Evolutionary conservation across 495 filamentous ascomycete genomes (phyloP).

Genomic region (Trichocladium antarcticum): DNA sequence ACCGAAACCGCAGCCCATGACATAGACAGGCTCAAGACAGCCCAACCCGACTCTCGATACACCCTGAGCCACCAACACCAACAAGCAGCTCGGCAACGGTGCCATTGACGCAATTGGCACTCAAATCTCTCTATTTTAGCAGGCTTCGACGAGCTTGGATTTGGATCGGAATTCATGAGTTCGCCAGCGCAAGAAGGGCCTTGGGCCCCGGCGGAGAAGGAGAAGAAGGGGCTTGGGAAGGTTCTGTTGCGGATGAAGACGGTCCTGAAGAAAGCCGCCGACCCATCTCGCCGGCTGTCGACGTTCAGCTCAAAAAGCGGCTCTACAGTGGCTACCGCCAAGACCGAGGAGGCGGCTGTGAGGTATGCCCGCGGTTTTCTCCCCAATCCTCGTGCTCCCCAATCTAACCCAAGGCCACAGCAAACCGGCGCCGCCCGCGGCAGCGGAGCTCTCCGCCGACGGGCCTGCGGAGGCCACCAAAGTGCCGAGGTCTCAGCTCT

Average conservation of each 20-base stretch:
- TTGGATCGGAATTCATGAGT: conserved; percentile 28
- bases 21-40: too few species aligned
- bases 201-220: conserved; percentile 35
- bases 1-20: too few species aligned
- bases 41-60: too few species aligned
- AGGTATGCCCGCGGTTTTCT: conserved; percentile 21
- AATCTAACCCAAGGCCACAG: conserved; percentile 25
- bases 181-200: conserved; percentile 30
- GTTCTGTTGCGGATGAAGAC: conserved; percentile 54
- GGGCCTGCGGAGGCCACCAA: conserved; percentile 18
- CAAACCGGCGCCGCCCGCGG: conserved; percentile 17
- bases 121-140: too few species aligned
- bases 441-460: conserved; percentile 15
- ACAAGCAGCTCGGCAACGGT: too few species aligned
- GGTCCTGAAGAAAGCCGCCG: conserved; percentile 46
- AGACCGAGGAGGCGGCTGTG: conserved; percentile 12
- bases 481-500: conserved; percentile 39
- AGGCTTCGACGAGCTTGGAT: too few species aligned
- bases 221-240: conserved; percentile 53
- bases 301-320: conserved; percentile 10
- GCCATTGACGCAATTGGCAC: too few species aligned
- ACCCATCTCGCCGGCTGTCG: conserved; percentile 27
- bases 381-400: not conserved
- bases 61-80: too few species aligned
- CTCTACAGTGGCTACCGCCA: conserved; percentile 15